Evolutionary conservation across 2,329 filamentous ascomycete genomes (phyloP).

Genomic region (Colletotrichum tamarilloi): DNA sequence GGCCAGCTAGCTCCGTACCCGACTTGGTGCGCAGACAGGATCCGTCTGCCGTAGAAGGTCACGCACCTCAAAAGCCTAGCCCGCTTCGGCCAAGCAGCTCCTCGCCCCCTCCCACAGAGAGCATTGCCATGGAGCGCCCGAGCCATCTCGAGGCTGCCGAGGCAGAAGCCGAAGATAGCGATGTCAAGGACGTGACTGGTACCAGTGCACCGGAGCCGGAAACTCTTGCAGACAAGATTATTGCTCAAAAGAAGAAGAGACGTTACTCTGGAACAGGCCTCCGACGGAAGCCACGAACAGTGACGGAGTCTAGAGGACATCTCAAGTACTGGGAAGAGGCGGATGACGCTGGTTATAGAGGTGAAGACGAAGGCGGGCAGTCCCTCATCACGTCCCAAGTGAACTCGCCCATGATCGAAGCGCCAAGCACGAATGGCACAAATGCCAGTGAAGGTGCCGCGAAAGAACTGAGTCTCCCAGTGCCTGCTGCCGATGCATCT

Average conservation of each 20-base stretch:
- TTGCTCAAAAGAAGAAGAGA: constrained; percentile 63
- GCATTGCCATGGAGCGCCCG: constrained; percentile 23
- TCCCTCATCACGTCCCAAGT: constrained; percentile 26
- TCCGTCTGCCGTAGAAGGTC: constrained; percentile 5
- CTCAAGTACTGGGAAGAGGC: constrained; percentile 93
- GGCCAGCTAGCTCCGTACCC: constrained; percentile 58
- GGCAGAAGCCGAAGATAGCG: constrained; percentile 45
- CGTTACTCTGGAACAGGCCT: constrained; percentile 91
- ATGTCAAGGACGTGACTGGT: constrained; percentile 67
- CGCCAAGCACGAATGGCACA: constrained; percentile 20
- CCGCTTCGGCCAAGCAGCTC: constrained; percentile 27
- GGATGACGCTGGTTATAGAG: constrained; percentile 83
- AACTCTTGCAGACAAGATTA: constrained; percentile 57
- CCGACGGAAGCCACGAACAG: constrained; percentile 77
- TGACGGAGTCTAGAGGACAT: constrained; percentile 76
- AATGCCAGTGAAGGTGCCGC: background rate
- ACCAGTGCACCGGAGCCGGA: constrained; percentile 74
- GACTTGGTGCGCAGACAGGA: constrained; percentile 43
- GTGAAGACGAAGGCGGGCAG: constrained; percentile 66
- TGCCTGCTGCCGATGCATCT: constrained; percentile 5
- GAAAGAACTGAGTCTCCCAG: constrained; percentile 17
- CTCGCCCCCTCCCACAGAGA: constrained; percentile 15
- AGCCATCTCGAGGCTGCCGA: constrained; percentile 4
- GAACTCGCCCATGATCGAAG: constrained; percentile 34
- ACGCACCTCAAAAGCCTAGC: constrained; percentile 32